Percentiles rank a stretch among this genome's conserved stretches.
These are phyloP conservation scores for Candida maesae DNA, from an alignment of 805 yeast species.

Conservation along the genomic window DNA sequence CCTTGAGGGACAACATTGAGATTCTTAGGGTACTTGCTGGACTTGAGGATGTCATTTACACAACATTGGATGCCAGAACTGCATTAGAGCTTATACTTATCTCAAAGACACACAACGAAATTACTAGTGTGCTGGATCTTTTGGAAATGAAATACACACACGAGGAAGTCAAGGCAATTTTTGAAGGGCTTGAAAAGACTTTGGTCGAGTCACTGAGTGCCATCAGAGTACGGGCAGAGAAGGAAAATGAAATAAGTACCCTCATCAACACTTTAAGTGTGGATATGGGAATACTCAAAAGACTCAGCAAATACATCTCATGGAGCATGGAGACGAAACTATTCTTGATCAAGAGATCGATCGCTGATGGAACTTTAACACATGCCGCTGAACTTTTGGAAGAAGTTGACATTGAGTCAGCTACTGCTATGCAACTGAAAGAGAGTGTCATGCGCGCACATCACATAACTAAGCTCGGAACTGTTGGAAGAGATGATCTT, in stretches of 20 bases:
- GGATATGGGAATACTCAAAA: slow-evolving; percentile 7
- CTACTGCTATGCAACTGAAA: not conserved
- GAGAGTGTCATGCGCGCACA: not conserved
- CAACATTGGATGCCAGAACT: slow-evolving; percentile 3
- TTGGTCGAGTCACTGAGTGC: not conserved
- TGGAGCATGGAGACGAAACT: slow-evolving; percentile 6
- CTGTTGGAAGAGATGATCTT: not conserved
- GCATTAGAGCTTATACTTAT: not conserved
- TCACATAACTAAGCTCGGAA: not conserved
- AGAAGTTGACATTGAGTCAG: not conserved
- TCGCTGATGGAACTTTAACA: slow-evolving; percentile 9
- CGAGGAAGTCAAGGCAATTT: slow-evolving; percentile 1
- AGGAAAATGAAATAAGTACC: too few relatives aligned
- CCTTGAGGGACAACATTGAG: not conserved
- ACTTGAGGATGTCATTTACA: slow-evolving; percentile 11
- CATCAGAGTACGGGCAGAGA: not conserved
- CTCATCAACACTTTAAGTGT: slow-evolving; percentile 1
- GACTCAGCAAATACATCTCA: slow-evolving; percentile 2
- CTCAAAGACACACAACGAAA: slow-evolving; percentile 7
- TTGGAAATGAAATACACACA: slow-evolving; percentile 4
- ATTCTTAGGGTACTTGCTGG: slow-evolving; percentile 2
- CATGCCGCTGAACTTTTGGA: slow-evolving; percentile 5
- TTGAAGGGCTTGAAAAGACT: not conserved
- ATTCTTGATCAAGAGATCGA: slow-evolving; percentile 1
- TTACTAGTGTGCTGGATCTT: slow-evolving; percentile 12